Conservation (phyloP, 176 grass and related monocot species). For the Eragrostis nindensis region DNA sequence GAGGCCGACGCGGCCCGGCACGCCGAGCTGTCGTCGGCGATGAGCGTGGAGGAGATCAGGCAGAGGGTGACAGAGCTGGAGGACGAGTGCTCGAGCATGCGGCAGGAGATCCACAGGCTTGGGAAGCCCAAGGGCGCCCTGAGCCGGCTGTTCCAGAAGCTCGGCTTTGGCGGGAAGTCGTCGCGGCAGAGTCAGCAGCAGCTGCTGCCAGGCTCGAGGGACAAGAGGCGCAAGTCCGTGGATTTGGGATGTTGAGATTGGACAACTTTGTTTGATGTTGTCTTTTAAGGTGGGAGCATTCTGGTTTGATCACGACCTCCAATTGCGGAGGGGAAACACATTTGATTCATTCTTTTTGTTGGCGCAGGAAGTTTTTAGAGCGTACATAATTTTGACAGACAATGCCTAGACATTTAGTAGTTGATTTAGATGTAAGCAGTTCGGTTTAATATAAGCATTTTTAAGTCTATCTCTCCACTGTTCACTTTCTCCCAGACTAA, state of each 20-base stretch:
- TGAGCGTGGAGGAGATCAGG: conserved; percentile 57
- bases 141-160: conserved; percentile 49
- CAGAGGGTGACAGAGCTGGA: conserved; percentile 63
- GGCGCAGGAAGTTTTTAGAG: neutral
- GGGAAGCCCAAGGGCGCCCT: conserved; percentile 57
- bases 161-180: conserved; percentile 47
- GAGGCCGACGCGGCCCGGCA: neutral
- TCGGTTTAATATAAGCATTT: neutral
- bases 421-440: neutral
- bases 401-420: neutral
- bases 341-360: neutral
- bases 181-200: neutral
- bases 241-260: conserved; percentile 24
- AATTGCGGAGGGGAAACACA: neutral
- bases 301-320: neutral
- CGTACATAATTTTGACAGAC: neutral
- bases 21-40: conserved; percentile 37
- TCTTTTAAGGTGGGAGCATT: neutral
- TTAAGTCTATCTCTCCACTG: too few species aligned
- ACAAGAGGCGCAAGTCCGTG: conserved; percentile 39
- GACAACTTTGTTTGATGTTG: neutral
- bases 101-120: conserved; percentile 57
- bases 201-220: conserved; percentile 10
- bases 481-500: neutral
- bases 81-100: conserved; percentile 68